Evolutionary conservation across 2,329 filamentous ascomycete species (phyloP), one percentile per base, ranked within the genome.

Genomic region (Setomelanomma holmii): DNA sequence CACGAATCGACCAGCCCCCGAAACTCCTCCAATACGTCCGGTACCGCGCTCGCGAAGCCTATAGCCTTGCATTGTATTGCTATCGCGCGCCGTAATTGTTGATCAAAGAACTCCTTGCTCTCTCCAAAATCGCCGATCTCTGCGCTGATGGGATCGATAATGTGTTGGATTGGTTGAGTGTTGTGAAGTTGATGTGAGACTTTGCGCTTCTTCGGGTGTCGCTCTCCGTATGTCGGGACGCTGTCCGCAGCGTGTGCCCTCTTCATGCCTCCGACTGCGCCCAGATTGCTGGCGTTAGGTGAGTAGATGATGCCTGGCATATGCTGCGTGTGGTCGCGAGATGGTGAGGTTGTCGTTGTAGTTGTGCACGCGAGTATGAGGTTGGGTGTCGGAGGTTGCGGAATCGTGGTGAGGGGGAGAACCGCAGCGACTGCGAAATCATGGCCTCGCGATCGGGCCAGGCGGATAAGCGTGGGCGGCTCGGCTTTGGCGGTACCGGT

Each of bases 11-110:
- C 78, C 36, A 81, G 74, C 49, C 76, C 77, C 46, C 81, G 75
- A 55, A 88, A 81, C 60, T 78, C 77, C 61, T 86, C 82, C 57
- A 88, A 64, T 35, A 84, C 86, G 20, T 79, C 76, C 8, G 84
- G 79, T 46, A 79, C 78, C 20, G 82, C 82, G 49, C 78, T 68
- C 24, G 84, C 81, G 63, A 85, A 87, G 3, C 84, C 85, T 19
- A 76, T 76, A 49, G 79, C 74, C 45, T 73, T 76, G 59, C 85
- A 76, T 49, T 79, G 76, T 45, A 80, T 76, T 20, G 79, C 78
- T 56, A 88, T 82, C 38, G 82, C 80, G 58, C 83, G 79, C 41
- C 80, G 75, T 53, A 88, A 74, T 60, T 86, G 77, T 14, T 78
- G 75, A 61, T 85, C 80, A 50, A 84, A 77, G 49, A 82, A 79